Evolutionary conservation across 2,329 filamentous ascomycete species (phyloP).

Genomic region (Elsinoe arachidis): DNA sequence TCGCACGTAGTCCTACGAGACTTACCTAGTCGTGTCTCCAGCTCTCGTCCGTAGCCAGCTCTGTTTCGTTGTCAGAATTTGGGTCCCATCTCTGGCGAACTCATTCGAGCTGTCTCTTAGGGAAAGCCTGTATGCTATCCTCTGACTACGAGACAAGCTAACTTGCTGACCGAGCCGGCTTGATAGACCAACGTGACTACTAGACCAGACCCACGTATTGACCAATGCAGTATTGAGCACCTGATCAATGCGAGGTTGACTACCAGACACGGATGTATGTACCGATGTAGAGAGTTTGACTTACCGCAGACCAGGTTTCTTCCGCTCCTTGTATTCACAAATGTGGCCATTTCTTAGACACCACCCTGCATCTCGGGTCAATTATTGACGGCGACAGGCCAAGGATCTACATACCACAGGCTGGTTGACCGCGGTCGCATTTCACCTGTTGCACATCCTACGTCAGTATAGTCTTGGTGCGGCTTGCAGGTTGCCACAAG

Average conservation of each 20-base stretch:
- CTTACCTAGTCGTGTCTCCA: slow-evolving; percentile 51
- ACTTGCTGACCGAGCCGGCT: too few relatives aligned
- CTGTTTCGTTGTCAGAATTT: slow-evolving; percentile 4
- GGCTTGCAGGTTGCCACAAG: too few relatives aligned
- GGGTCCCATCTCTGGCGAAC: neutral
- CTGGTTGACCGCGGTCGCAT: slow-evolving; percentile 67
- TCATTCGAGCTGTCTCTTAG: neutral
- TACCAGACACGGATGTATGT: too few relatives aligned
- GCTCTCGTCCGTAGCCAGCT: slow-evolving; percentile 48
- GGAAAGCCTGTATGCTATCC: neutral
- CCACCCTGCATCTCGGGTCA: slow-evolving; percentile 6
- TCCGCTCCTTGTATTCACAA: slow-evolving; percentile 62
- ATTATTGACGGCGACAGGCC: neutral
- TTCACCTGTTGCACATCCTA: slow-evolving; percentile 34
- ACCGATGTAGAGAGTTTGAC: slow-evolving; percentile 6
- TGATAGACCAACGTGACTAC: too few relatives aligned
- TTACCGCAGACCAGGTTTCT: slow-evolving; percentile 53
- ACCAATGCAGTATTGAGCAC: too few relatives aligned
- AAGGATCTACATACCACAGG: slow-evolving; percentile 44
- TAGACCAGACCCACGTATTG: too few relatives aligned
- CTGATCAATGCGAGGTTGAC: too few relatives aligned
- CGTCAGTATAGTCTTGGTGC: neutral
- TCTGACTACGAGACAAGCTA: neutral
- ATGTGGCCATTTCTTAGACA: slow-evolving; percentile 57
- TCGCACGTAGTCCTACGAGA: neutral